Evolutionary conservation across 306 rosid genomes (phyloP).

Genomic region (Lotus japonicus): DNA sequence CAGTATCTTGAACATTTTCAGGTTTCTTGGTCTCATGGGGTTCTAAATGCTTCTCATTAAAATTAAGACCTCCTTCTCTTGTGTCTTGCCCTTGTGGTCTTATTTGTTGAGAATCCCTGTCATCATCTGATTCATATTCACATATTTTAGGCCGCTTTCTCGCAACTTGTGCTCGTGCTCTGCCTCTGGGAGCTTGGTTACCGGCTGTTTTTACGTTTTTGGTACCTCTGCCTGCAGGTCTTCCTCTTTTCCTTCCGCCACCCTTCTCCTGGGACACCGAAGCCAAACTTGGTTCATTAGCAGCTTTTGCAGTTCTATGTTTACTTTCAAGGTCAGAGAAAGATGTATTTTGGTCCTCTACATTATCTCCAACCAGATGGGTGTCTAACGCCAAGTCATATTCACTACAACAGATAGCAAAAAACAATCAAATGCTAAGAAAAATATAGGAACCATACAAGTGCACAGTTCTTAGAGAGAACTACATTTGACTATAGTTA

Average conservation of each 20-base stretch:
- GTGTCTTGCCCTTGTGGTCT: slow-evolving; percentile 22
- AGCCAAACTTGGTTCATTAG: slow-evolving; percentile 17
- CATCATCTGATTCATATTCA: slow-evolving; percentile 68
- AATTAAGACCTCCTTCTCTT: slow-evolving; percentile 7
- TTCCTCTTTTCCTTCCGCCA: slow-evolving; percentile 60
- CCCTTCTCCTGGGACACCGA: slow-evolving; percentile 30
- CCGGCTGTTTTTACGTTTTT: slow-evolving; percentile 32
- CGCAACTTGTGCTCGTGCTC: slow-evolving; percentile 31
- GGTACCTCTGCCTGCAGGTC: slow-evolving; percentile 43
- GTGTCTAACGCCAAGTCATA: slow-evolving; percentile 30
- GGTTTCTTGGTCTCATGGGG: slow-evolving; percentile 14
- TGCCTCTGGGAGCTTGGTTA: slow-evolving; percentile 46
- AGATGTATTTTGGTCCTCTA: slow-evolving; percentile 17
- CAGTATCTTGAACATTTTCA: slow-evolving; percentile 17
- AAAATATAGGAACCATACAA: neutral
- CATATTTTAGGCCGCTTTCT: slow-evolving; percentile 61
- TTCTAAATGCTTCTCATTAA: slow-evolving; percentile 14
- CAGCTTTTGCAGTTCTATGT: slow-evolving; percentile 29
- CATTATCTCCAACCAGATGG: slow-evolving; percentile 10
- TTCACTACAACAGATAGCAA: slow-evolving; percentile 31
- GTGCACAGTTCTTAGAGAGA: neutral
- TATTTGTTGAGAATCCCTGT: slow-evolving; percentile 30
- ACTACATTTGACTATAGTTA: neutral
- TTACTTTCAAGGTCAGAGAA: slow-evolving; percentile 21
- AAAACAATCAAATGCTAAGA: slow-evolving; percentile 2